A percentile compares a stretch with the other conserved stretches of the same genome.
These are phyloP conservation scores for Backusella tuberculispora DNA, from an alignment of 192 early-diverging fungal genomes.

Conservation along the genomic window DNA sequence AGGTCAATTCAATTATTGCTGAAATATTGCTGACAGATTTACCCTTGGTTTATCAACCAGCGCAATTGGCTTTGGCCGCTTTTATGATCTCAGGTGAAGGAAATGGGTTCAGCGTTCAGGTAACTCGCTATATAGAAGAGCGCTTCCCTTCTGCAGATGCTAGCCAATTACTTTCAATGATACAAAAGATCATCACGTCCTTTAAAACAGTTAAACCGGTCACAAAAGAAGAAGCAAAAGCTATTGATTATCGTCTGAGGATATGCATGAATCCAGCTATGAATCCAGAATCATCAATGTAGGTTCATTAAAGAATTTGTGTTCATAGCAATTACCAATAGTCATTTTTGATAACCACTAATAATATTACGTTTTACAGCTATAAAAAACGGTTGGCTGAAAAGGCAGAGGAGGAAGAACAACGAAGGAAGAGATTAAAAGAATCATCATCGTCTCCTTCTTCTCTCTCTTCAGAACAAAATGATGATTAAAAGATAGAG, in stretches of 20 bases:
- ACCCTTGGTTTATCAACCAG: constrained; percentile 75
- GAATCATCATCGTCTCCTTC: background rate
- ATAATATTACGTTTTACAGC: background rate
- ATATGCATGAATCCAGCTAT: constrained; percentile 76
- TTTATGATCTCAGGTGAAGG: constrained; percentile 63
- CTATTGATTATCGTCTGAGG: constrained; percentile 66
- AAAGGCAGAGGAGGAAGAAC: background rate
- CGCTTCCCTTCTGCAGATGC: constrained; percentile 48
- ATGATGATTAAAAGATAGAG: background rate
- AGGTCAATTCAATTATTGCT: constrained; percentile 55
- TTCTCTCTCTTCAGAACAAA: background rate
- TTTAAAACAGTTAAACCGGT: constrained; percentile 47
- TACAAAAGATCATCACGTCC: constrained; percentile 51
- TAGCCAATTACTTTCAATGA: constrained; percentile 30
- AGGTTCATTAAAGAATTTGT: constrained; percentile 14
- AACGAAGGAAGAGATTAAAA: background rate
- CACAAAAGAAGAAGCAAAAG: constrained; percentile 53
- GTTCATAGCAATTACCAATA: background rate
- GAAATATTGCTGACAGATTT: constrained; percentile 71
- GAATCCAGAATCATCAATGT: constrained; percentile 68
- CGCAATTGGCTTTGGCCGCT: constrained; percentile 75
- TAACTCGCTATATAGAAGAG: constrained; percentile 43
- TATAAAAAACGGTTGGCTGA: constrained; percentile 24
- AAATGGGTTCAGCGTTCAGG: constrained; percentile 46
- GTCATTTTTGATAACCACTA: background rate